phyloP scores from a whole-genome alignment of 169 alveolate genomes.

The Plasmodium malariae region DNA sequence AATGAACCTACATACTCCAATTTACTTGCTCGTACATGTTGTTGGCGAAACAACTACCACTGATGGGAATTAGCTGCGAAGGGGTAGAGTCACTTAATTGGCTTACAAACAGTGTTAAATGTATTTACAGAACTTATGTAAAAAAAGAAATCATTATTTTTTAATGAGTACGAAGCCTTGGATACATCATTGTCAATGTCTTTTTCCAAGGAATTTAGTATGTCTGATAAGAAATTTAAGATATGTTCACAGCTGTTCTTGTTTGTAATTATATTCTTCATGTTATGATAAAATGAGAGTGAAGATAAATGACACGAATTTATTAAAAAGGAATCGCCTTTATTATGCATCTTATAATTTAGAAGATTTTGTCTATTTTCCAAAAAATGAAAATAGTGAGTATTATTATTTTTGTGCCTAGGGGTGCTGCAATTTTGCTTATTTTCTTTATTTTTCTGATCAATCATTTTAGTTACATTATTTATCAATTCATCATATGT shows the following conservation, averaged over 20 bases:
- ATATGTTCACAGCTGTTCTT: conserved; percentile 59
- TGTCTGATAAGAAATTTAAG: conserved; percentile 25
- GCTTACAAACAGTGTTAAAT: conserved; percentile 42
- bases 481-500: conserved; percentile 43
- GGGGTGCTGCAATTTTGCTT: not conserved
- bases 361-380: conserved; percentile 27
- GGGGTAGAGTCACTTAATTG: conserved; percentile 69
- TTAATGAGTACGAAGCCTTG: conserved; percentile 53
- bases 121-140: conserved; percentile 44
- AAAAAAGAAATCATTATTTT: conserved; percentile 46
- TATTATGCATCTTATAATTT: conserved; percentile 1
- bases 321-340: conserved; percentile 32
- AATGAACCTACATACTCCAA: too few species aligned
- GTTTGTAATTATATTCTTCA: conserved; percentile 66
- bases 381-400: conserved; percentile 38
- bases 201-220: conserved; percentile 12
- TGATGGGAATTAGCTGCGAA: too few species aligned
- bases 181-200: conserved; percentile 65
- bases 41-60: too few species aligned
- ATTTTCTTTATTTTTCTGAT: conserved; percentile 30
- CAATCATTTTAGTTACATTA: conserved; percentile 19
- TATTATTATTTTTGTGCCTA: not conserved
- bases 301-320: conserved; percentile 46
- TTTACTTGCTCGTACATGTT: too few species aligned
- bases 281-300: conserved; percentile 52